Evolutionary conservation across 1,284 basidiomycete genomes (phyloP), one percentile per base, ranked within the genome.

Genomic region (Ceratobasidium sp.): DNA sequence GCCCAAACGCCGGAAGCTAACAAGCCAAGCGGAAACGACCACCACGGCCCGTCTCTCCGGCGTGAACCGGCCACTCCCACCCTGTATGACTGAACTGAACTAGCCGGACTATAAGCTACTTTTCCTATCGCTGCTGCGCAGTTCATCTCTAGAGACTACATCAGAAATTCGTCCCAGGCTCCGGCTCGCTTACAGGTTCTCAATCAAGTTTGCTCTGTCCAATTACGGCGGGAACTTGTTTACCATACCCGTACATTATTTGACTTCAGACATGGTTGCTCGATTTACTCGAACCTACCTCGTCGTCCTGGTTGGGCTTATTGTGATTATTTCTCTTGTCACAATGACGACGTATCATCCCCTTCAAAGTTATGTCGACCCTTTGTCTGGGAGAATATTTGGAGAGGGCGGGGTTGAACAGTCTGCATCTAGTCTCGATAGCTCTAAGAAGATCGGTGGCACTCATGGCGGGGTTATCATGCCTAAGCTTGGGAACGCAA

Each of bases 401-500:
- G 90, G 91, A 7, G 91, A 93, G 80, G 91, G 88, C 23, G 90
- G 91, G 0, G 89, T 91, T 0, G 89, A 92, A 84, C 17, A 46
- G 33, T 46, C 46, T 9, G 54, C 57, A 5, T n/a, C 50, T n/a
- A 38, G 23, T 23, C 50, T 62, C 0, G 65, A 79, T 7, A 65
- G 79, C 12, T 48, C 56, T 80, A 78, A 52, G 28, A 61, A 79
- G 23, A 78, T 83, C 23, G 81, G 82, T 5, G 79, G 82, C n/a
- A 61, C 85, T 7, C 71, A 80, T 1, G 95, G 95, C 1, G 90
- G 89, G 0, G 95, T 96, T 10, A 98, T 99, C 82, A 98, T 98
- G 96, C 86, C 91, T 23, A 94, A 95, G 83, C 87, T 99, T 75
- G 93, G 90, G 26, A 99, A 99, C 83, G 96, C 90, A 70, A 99